Evolutionary conservation across 129 eudicot genomes (phyloP), one percentile per base, ranked within the genome.

Genomic region (Apium graveolens): DNA sequence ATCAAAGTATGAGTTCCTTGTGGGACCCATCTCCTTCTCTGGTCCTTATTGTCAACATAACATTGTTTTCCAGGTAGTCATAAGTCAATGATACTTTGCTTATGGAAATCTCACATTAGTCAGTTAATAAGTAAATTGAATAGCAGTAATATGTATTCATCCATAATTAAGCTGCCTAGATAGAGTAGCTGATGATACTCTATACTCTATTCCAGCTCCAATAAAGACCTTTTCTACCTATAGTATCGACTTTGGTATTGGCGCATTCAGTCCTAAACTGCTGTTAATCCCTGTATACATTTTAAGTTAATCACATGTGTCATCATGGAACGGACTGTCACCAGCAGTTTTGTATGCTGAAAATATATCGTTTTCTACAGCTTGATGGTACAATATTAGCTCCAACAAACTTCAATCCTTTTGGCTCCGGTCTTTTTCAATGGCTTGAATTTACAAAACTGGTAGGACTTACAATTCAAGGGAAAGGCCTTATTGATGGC

Each of bases 401-500:
- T 70, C 97, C 97, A 82, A 88, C 96, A 55, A 78, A 86, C 78
- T 63, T 93, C 69, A 85, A 84, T 12, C 85, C 84, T 42, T 95
- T 97, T 93, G 96, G 93, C 42, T 85, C 90, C 76, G 96, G 96
- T 69, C 86, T 88, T 76, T 75, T 88, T 1, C 97, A 92, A 81
- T 95, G 98, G 98, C 90, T 95, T 53, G 89, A 90, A 76, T 95
- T 95, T 83, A 88, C 96, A 31, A 95, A 95, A 87, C 91, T 91
- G 31, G 83, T 89, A 45, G 98, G 98, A 57, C 86, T 91, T 65
- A 88, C 97, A 75, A 79, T 95, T 32, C 87, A 78, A 48, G 98
- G 98, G 74, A 88, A 87, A 70, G 97, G 98, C 76, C 79, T 73
- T 24, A 90, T 95, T 24, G 94, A 95, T 79, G 98, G 98, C 82